phyloP scores from a whole-genome alignment of 441 rosid genomes.

The Monsonia emarginata region DNA sequence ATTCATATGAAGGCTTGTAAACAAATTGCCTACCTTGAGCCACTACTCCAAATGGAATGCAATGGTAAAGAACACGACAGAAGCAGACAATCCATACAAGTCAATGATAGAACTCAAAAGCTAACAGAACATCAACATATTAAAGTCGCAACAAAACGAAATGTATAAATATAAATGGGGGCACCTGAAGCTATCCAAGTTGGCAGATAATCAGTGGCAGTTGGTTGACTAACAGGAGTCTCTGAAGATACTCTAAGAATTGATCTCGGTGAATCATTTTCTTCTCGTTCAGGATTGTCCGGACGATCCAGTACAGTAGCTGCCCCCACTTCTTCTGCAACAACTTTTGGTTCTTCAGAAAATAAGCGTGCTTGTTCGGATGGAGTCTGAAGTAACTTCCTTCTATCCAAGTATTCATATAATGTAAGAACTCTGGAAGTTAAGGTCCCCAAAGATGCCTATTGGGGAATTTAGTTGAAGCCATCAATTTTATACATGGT shows the following conservation, averaged over 20 bases:
- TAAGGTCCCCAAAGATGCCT: constrained; percentile 36
- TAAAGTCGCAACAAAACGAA: constrained; percentile 1
- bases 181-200: constrained; percentile 31
- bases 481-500: background rate
- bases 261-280: constrained; percentile 26
- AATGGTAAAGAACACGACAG: too few relatives aligned
- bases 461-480: constrained; percentile 9
- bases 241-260: constrained; percentile 21
- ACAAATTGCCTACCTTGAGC: too few relatives aligned
- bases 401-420: constrained; percentile 62
- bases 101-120: too few relatives aligned
- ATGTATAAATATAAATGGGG: constrained; percentile 11
- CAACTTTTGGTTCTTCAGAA: constrained; percentile 49
- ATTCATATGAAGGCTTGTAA: too few relatives aligned
- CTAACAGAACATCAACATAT: too few relatives aligned
- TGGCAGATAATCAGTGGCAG: constrained; percentile 21
- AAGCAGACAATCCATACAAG: too few relatives aligned
- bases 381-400: constrained; percentile 52
- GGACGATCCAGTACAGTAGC: constrained; percentile 20
- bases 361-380: constrained; percentile 56
- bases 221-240: constrained; percentile 21
- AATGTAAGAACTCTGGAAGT: constrained; percentile 43
- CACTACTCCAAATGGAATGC: too few relatives aligned
- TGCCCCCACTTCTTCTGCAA: constrained; percentile 52
- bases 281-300: constrained; percentile 26